Evolutionary conservation across 2,329 filamentous ascomycete genomes (phyloP), one percentile per base, ranked within the genome.

Genomic region (Exserohilum turcica): DNA sequence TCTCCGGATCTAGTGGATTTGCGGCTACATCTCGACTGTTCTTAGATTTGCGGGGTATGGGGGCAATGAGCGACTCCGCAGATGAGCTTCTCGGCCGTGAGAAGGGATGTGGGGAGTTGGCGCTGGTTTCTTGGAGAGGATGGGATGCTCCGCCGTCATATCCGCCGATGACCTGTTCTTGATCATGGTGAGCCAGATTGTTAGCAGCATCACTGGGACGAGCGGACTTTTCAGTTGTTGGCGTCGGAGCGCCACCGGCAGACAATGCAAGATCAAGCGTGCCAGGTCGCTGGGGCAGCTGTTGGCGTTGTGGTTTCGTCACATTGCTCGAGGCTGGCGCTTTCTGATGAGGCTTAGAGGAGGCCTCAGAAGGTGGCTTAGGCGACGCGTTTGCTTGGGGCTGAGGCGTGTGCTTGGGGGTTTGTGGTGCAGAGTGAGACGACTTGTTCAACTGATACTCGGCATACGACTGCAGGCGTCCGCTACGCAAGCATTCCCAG

Each of bases 401-500:
- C 19, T 60, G 52, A 6, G 58, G 48, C 15, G 49, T 61, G 12
- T 53, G 43, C 32, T 56, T 64, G 28, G 35, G 28, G 18, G 39
- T 52, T 38, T 65, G 61, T 33, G 52, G 49, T 27, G 55, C 60
- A 18, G 60, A 55, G 32, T 57, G 61, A 15, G 60, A 54, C 27
- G 48, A 27, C 5, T 57, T 52, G 18, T 63, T 68, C 19, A 74
- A 50, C 19, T 67, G 52, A 44, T 72, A 84, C 27, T 77, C 71
- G 18, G 77, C 73, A 43, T 80, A 81, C 9, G 79, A 66, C 50
- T 82, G 77, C 63, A 76, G 78, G 48, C 78, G 72, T 27, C 83
- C 65, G 39, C 68, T 72, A 47, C 81, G 79, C 44, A 97, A 86
- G 60, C 89, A 94, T 45, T 87, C 83, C 87, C 90, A 94, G 2